A percentile compares a stretch with the other conserved stretches of the same genome.
These are phyloP conservation scores for Ceratobasidium sp. DNA, from an alignment of 1,284 basidiomycete species.

Conservation along the genomic window DNA sequence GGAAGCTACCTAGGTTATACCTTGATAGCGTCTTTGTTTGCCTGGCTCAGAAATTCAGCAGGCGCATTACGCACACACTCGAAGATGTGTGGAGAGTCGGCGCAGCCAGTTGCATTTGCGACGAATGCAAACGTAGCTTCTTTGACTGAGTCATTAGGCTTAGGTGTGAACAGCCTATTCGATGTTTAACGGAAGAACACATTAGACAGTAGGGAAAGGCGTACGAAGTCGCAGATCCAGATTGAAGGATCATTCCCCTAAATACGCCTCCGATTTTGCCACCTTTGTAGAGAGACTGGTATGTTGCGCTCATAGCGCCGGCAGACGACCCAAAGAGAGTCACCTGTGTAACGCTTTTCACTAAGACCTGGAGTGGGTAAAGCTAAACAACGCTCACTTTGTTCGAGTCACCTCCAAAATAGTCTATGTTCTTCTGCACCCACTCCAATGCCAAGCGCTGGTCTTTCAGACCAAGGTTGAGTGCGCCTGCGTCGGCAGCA, in stretches of 20 bases:
- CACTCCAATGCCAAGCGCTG: conserved; percentile 59
- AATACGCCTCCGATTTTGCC: conserved; percentile 37
- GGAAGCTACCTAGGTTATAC: neutral
- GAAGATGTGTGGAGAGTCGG: neutral
- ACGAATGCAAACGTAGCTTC: neutral
- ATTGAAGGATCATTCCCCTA: conserved; percentile 43
- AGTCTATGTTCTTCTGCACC: conserved; percentile 59
- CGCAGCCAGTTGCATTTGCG: conserved; percentile 11
- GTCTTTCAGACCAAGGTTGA: conserved; percentile 56
- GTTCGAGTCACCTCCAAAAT: conserved; percentile 59
- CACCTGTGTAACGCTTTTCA: conserved; percentile 23
- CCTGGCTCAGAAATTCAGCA: neutral
- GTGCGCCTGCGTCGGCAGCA: conserved; percentile 46
- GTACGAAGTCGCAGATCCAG: conserved; percentile 40
- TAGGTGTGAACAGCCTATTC: neutral
- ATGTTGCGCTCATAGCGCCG: conserved; percentile 47
- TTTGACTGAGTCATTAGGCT: neutral
- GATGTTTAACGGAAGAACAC: too few species aligned
- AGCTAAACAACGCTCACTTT: conserved; percentile 47
- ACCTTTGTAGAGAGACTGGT: conserved; percentile 47
- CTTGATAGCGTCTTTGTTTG: conserved; percentile 1
- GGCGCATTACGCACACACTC: conserved; percentile 22
- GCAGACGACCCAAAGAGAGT: conserved; percentile 50
- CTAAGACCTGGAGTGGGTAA: neutral
- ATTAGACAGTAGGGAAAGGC: neutral